A percentile compares a stretch with the other conserved stretches of the same genome.
Evolutionary conservation across 768 basidiomycete genomes (phyloP).

Genomic region (Clitopilus passeckerianus): DNA sequence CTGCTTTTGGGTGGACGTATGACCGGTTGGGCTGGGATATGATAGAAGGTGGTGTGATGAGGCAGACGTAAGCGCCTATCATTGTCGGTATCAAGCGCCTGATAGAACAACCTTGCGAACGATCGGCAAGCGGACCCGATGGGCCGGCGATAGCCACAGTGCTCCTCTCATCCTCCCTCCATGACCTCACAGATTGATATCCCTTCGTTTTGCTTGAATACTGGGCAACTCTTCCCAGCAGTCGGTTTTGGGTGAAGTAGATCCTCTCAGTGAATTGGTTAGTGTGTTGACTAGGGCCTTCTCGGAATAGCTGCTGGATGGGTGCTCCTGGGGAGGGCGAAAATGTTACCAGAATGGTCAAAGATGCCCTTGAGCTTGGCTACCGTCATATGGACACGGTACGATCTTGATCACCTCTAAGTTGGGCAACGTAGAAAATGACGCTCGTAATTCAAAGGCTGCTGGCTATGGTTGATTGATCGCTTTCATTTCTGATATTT

Average conservation of each 20-base stretch:
- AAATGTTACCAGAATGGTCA: conserved; percentile 17
- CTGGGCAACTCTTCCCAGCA: conserved; percentile 16
- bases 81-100: too few species aligned
- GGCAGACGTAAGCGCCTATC: neutral
- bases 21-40: conserved; percentile 32
- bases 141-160: neutral
- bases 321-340: conserved; percentile 21
- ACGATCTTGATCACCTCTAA: neutral
- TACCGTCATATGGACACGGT: conserved; percentile 32
- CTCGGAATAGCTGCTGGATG: conserved; percentile 23
- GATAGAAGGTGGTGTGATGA: conserved; percentile 18
- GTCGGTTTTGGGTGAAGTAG: conserved; percentile 22
- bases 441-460: conserved; percentile 3
- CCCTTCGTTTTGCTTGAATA: conserved; percentile 17
- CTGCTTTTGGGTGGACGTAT: conserved; percentile 32
- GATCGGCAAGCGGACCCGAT: too few species aligned
- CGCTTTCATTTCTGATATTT: neutral
- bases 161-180: neutral
- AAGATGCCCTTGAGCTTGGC: conserved; percentile 17
- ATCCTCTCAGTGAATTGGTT: neutral
- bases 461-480: conserved; percentile 8
- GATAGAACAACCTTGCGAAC: too few species aligned
- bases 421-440: neutral
- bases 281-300: too few species aligned
- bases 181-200: neutral